Evolutionary conservation across 2,329 filamentous ascomycete genomes (phyloP), one percentile per base, ranked within the genome.

Genomic region (Boeremia exigua): DNA sequence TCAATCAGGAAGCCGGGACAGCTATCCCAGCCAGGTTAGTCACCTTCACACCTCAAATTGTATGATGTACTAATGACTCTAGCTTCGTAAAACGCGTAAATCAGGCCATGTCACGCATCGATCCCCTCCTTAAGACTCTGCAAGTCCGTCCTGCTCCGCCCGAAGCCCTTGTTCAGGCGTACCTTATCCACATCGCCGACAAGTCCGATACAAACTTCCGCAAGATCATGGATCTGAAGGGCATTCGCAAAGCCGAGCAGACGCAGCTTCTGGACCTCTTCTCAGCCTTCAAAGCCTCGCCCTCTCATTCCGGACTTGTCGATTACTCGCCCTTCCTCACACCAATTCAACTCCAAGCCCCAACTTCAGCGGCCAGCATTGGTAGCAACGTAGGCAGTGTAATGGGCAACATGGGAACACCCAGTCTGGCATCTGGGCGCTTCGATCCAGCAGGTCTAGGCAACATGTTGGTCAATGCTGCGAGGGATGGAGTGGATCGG

Each of bases 131-230:
- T 67, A 99, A 99, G 78, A 98, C 95, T 2, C 85, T 99, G 3
- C 95, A 99, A 81, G 94, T 99, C 43, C 91, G 91, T 27, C 87
- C 93, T 2, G 91, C 90, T 4, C 95, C 95, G 0, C 90, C 94
- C 0, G 95, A 99, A 79, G 94, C 91, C 2, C 85, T 99, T 3
- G 93, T 99, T 0, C 94, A 98, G 78, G 95, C 95, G 30, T 99
- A 99, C 74, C 87, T 99, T 30, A 96, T 98, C 75, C 95, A 98
- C 78, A 95, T 99, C 62, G 92, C 87, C 63, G 95, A 99, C 80
- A 88, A 90, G 52, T 96, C 90, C 61, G 95, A 98, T 73, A 85
- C 86, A 68, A 99, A 99, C 78, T 99, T 99, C 84, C 88, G 88
- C 72, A 98, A 97, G 78, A 90, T 99, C 56, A 86, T 99, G 40